Conservation (phyloP, 2,329 filamentous ascomycete genomes). For the Salinomyces thailandicus region DNA sequence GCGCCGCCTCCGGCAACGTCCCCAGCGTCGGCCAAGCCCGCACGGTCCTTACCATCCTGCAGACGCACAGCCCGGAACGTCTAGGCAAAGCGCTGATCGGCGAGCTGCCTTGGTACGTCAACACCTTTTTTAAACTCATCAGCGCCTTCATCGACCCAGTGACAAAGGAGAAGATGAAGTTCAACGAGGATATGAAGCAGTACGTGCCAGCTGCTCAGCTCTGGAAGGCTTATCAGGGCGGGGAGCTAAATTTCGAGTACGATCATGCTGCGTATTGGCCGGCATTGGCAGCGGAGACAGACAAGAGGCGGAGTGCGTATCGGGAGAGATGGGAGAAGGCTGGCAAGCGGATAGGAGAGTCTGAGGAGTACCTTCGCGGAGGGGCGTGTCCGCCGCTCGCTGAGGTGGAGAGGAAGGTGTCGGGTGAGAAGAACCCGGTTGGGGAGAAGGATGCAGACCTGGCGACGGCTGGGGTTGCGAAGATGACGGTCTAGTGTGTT, state of each 20-base stretch:
- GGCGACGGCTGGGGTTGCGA: slow-evolving; percentile 12
- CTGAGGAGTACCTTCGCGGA: slow-evolving; percentile 80
- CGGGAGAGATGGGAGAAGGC: slow-evolving; percentile 64
- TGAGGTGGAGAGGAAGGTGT: slow-evolving; percentile 12
- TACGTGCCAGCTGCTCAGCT: slow-evolving; percentile 77
- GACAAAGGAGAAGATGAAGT: slow-evolving; percentile 90
- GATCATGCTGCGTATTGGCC: slow-evolving; percentile 87
- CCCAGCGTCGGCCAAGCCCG: slow-evolving; percentile 66
- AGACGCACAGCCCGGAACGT: slow-evolving; percentile 91
- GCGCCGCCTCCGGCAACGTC: slow-evolving; percentile 62
- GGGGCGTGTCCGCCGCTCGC: slow-evolving; percentile 30
- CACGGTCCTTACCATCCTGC: slow-evolving; percentile 80
- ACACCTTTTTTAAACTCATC: slow-evolving; percentile 92
- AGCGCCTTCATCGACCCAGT: slow-evolving; percentile 92
- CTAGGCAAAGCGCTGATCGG: slow-evolving; percentile 81
- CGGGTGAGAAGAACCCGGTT: slow-evolving; percentile 3
- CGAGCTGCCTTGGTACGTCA: slow-evolving; percentile 84
- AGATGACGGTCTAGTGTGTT: slow-evolving; percentile 8
- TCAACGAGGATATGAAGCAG: slow-evolving; percentile 81
- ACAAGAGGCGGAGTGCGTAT: slow-evolving; percentile 52
- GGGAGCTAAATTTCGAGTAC: slow-evolving; percentile 78
- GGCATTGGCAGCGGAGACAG: slow-evolving; percentile 61
- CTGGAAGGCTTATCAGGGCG: slow-evolving; percentile 58
- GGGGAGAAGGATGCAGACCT: slow-evolving; percentile 8
- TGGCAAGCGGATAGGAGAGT: slow-evolving; percentile 75